Evolutionary conservation across 2,329 filamentous ascomycete species (phyloP).

Genomic region (Venturia aucupariae): DNA sequence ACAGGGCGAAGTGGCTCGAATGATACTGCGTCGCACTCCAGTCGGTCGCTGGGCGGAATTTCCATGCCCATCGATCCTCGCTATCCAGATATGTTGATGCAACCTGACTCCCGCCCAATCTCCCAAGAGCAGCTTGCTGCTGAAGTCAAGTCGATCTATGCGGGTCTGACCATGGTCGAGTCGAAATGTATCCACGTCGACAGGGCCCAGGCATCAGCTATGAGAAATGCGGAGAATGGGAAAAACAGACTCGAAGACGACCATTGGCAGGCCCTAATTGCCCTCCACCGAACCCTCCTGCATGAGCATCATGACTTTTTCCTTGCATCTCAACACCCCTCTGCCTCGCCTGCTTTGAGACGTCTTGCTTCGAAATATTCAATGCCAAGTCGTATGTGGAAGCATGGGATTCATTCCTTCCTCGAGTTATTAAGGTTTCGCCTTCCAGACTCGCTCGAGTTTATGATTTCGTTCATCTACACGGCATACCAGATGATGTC

Average conservation of each 20-base stretch:
- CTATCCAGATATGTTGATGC: constrained; percentile 35
- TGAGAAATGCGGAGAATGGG: constrained; percentile 41
- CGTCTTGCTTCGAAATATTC: constrained; percentile 69
- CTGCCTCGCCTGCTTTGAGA: constrained; percentile 57
- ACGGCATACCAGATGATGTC: constrained; percentile 86
- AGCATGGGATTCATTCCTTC: constrained; percentile 81
- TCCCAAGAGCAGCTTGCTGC: constrained; percentile 69
- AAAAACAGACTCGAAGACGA: constrained; percentile 43
- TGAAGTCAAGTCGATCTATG: constrained; percentile 78
- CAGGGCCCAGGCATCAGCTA: constrained; percentile 46
- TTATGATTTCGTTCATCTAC: constrained; percentile 89
- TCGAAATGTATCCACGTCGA: constrained; percentile 80
- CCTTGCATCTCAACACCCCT: constrained; percentile 61
- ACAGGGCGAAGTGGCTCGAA: background rate
- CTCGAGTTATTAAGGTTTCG: constrained; percentile 59
- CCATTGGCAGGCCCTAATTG: constrained; percentile 78
- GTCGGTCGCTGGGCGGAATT: background rate
- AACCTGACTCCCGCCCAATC: constrained; percentile 59
- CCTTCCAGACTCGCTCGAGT: constrained; percentile 68
- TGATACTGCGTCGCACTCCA: background rate
- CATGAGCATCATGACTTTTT: constrained; percentile 74
- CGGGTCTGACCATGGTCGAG: constrained; percentile 77
- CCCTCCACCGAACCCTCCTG: constrained; percentile 68
- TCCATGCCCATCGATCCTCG: constrained; percentile 13
- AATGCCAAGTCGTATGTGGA: constrained; percentile 93